A percentile compares a stretch with the other conserved stretches of the same genome.
phyloP scores from a whole-genome alignment of 2,329 filamentous ascomycete species.

The Claviceps pazoutovae region DNA sequence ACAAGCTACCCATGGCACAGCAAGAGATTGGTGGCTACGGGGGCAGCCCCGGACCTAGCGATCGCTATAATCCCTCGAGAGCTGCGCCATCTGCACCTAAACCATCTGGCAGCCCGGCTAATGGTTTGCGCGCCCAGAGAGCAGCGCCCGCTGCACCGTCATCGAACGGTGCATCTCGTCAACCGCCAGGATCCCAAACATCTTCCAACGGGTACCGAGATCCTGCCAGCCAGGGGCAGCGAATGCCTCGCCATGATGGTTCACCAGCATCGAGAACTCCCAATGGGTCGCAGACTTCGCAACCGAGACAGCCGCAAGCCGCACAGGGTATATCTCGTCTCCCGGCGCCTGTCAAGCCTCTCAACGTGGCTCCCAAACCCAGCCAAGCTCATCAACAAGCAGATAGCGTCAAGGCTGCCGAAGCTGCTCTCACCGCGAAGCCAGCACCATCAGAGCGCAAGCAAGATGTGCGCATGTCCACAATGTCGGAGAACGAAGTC shows the following conservation, averaged over 20 bases:
- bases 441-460: slow-evolving; percentile 56
- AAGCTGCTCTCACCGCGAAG: slow-evolving; percentile 78
- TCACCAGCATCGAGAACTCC: slow-evolving; percentile 40
- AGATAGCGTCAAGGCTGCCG: slow-evolving; percentile 76
- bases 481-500: slow-evolving; percentile 92
- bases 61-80: slow-evolving; percentile 74
- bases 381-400: slow-evolving; percentile 27
- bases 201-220: slow-evolving; percentile 33
- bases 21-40: slow-evolving; percentile 72
- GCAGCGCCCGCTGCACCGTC: slow-evolving; percentile 61
- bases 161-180: slow-evolving; percentile 26
- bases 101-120: slow-evolving; percentile 38
- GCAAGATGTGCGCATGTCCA: slow-evolving; percentile 95
- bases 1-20: slow-evolving; percentile 66
- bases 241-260: slow-evolving; percentile 34
- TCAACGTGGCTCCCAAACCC: slow-evolving; percentile 63
- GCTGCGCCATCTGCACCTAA: slow-evolving; percentile 72
- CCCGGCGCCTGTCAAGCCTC: slow-evolving; percentile 57
- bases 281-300: slow-evolving; percentile 38
- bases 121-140: slow-evolving; percentile 55
- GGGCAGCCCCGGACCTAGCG: slow-evolving; percentile 29
- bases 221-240: slow-evolving; percentile 26
- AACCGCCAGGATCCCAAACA: slow-evolving; percentile 34
- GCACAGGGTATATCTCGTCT: slow-evolving; percentile 33
- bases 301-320: slow-evolving; percentile 30